Conservation (phyloP, 1,139 yeast genomes). For the Lodderomyces elongisporus region DNA sequence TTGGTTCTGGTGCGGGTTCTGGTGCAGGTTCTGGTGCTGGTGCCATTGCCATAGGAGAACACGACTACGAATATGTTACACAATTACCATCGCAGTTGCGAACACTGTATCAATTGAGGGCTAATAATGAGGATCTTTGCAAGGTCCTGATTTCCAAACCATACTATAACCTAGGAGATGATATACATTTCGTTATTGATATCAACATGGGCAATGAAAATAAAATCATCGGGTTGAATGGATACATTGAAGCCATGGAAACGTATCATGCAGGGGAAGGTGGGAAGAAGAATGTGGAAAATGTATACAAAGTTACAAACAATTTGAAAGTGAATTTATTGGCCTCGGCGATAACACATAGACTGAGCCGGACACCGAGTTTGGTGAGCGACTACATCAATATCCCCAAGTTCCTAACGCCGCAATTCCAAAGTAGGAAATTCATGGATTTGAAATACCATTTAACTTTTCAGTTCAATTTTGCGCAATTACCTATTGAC, state of each 20-base stretch:
- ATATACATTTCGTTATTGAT: slow-evolving; percentile 35
- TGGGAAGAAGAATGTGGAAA: slow-evolving; percentile 14
- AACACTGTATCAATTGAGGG: slow-evolving; percentile 35
- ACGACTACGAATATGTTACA: slow-evolving; percentile 9
- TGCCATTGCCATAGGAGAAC: slow-evolving; percentile 5
- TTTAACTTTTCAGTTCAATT: slow-evolving; percentile 35
- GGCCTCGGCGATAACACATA: slow-evolving; percentile 19
- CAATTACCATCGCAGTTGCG: slow-evolving; percentile 31
- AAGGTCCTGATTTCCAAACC: slow-evolving; percentile 35
- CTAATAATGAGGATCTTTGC: slow-evolving; percentile 32
- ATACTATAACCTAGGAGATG: slow-evolving; percentile 48
- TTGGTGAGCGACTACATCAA: slow-evolving; percentile 25
- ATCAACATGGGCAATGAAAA: slow-evolving; percentile 17
- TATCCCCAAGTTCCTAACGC: slow-evolving; percentile 29
- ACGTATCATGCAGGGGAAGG: slow-evolving; percentile 21
- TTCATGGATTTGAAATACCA: slow-evolving; percentile 37
- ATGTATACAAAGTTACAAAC: slow-evolving; percentile 37
- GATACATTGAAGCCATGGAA: slow-evolving; percentile 40
- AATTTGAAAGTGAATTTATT: slow-evolving; percentile 28
- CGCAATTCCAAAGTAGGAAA: slow-evolving; percentile 34
- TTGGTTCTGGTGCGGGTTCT: too few species aligned
- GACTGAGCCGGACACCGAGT: slow-evolving; percentile 2
- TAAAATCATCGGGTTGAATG: slow-evolving; percentile 31
- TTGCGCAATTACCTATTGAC: slow-evolving; percentile 23
- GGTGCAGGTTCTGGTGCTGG: slow-evolving; percentile 13